A percentile compares a stretch with the other conserved stretches of the same genome.
phyloP scores from a whole-genome alignment of 208 protist species.

The Acanthamoeba rhysodes region DNA sequence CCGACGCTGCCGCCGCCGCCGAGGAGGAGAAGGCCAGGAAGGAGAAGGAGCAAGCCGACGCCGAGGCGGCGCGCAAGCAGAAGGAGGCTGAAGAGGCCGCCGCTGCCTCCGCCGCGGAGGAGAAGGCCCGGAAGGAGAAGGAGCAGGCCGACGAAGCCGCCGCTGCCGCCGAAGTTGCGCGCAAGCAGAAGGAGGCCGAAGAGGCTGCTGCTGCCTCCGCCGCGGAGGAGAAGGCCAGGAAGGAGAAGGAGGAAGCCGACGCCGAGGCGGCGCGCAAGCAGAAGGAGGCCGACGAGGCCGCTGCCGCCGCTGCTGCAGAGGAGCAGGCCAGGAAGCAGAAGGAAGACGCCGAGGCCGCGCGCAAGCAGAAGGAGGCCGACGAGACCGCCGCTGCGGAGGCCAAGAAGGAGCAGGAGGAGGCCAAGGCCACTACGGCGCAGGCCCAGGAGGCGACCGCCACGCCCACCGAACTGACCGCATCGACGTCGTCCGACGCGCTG shows the following conservation, averaged over 20 bases:
- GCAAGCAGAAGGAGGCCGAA: background rate
- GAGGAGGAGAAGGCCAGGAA: too few species aligned
- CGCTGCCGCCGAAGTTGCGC: background rate
- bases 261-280: slow-evolving; percentile 5
- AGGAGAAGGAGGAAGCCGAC: too few species aligned
- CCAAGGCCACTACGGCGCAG: background rate
- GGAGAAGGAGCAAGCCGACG: background rate
- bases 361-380: background rate
- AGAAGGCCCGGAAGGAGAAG: background rate
- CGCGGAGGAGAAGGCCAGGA: slow-evolving; percentile 1
- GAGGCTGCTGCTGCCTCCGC: background rate
- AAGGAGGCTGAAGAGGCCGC: slow-evolving; percentile 30
- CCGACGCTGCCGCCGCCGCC: background rate
- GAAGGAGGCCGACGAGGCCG: background rate
- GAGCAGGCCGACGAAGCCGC: background rate
- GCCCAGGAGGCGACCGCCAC: background rate
- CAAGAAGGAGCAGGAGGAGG: background rate
- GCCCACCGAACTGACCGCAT: background rate
- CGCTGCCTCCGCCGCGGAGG: too few species aligned
- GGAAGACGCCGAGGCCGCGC: background rate
- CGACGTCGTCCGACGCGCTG: background rate
- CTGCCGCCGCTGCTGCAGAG: too few species aligned
- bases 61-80: background rate
- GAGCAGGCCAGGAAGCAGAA: background rate
- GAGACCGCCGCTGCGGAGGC: background rate